Evolutionary conservation across 2,329 filamentous ascomycete species (phyloP).

Genomic region (Nannizzia gypsea): DNA sequence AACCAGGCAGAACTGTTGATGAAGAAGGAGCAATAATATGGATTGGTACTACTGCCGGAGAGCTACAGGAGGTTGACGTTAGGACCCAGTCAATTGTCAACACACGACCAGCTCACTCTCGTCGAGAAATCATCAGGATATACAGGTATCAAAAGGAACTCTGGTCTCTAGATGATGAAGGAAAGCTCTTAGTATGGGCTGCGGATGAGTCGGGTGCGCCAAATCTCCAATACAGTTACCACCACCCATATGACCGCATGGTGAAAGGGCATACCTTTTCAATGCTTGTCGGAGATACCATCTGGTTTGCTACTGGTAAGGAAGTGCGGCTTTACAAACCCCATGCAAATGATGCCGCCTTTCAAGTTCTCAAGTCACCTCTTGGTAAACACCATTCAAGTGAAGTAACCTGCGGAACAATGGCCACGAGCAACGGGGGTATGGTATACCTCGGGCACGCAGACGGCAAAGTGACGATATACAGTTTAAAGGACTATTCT

Average conservation of each 20-base stretch:
- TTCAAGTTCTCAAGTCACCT: slow-evolving; percentile 63
- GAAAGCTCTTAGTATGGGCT: slow-evolving; percentile 76
- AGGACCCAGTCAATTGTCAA: slow-evolving; percentile 56
- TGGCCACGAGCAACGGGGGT: slow-evolving; percentile 60
- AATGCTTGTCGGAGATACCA: slow-evolving; percentile 66
- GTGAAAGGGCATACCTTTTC: slow-evolving; percentile 78
- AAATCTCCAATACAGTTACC: slow-evolving; percentile 60
- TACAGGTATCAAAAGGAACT: slow-evolving; percentile 77
- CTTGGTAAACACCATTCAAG: slow-evolving; percentile 61
- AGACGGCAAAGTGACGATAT: slow-evolving; percentile 92
- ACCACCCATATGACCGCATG: slow-evolving; percentile 56
- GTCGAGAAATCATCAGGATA: slow-evolving; percentile 71
- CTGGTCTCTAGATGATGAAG: slow-evolving; percentile 87
- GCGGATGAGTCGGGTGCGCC: slow-evolving; percentile 63
- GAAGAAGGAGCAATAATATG: slow-evolving; percentile 74
- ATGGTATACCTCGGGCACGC: slow-evolving; percentile 82
- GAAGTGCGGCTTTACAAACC: slow-evolving; percentile 77
- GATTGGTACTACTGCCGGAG: slow-evolving; percentile 81
- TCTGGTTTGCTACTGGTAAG: slow-evolving; percentile 84
- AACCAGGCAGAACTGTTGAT: slow-evolving; percentile 63
- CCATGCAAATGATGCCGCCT: slow-evolving; percentile 55
- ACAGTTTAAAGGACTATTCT: slow-evolving; percentile 62
- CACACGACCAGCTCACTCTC: slow-evolving; percentile 61
- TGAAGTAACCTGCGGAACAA: slow-evolving; percentile 75
- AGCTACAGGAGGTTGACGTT: slow-evolving; percentile 82